Evolutionary conservation across 1,284 basidiomycete genomes (phyloP), one percentile per base, ranked within the genome.

Genomic region (Rhodotorula sp.): DNA sequence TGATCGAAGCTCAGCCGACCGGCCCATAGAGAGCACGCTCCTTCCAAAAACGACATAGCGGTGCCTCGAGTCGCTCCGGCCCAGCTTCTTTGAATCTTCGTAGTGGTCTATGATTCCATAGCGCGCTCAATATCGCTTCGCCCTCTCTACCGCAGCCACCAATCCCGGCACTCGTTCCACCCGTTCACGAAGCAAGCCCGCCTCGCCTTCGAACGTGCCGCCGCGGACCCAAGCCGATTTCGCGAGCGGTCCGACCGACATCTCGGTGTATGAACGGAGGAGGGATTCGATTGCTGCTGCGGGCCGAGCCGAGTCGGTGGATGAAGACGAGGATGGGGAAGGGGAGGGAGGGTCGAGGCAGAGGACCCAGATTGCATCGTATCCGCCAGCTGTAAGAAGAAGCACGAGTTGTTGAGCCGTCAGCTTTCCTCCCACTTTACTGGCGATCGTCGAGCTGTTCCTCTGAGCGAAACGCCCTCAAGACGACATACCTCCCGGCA

Each of bases 321-420:
- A 49, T 3, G 59, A 34, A 1, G 31, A 12, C 5, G 57, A 16
- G 8, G 63, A 19, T 2, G 60, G 21, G 28, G 61, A 18, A 2
- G 61, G 28, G 5, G 64, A n/a, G 26, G 82, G 78, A 10, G 89
- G 87, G 66, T 92, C 89, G 76, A 90, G 85, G 10, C 92, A 86
- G 21, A 99, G 86, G 14, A 99, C 83, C 90, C 93, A 99, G 66
- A 99, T 87, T 2, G 97, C 97, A 80, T 99, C 97, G 80, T 92
- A 99, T 1, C 97, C 97, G 6, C 97, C 97, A 43, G 97, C 93
- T 93, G 77, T 67, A n/a, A 26, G 3, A n/a, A 38, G 7, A 28
- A 6, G 3, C 8, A 43, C 21, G 34, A 34, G 2, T 10, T n/a
- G 19, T 15, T 7, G 1, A 3, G 5, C 21, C 23, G 23, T 12